These are phyloP conservation scores for Excoecaria agallocha DNA, from an alignment of 345 rosid genomes.

Conservation along the genomic window DNA sequence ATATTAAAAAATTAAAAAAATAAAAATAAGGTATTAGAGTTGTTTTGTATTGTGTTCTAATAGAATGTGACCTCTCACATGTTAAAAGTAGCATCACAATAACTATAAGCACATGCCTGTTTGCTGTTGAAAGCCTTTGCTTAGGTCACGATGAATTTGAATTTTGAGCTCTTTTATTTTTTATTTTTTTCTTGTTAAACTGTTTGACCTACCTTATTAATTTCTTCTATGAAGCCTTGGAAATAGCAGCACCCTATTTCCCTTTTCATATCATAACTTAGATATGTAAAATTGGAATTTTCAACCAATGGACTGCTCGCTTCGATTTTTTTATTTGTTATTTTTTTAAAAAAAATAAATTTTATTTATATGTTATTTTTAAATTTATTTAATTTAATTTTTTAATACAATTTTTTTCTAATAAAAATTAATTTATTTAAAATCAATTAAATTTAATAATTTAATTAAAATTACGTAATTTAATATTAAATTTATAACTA, in stretches of 20 bases:
- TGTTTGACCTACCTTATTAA: not conserved
- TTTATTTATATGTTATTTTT: too few relatives aligned
- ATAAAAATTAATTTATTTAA: too few relatives aligned
- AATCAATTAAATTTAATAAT: too few relatives aligned
- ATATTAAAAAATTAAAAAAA: too few relatives aligned
- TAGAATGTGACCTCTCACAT: conserved; percentile 23
- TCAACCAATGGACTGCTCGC: not conserved
- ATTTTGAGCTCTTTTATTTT: not conserved
- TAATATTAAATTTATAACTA: too few relatives aligned
- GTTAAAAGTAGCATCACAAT: conserved; percentile 18
- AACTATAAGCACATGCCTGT: conserved; percentile 22
- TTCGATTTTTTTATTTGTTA: too few relatives aligned
- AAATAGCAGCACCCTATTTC: not conserved
- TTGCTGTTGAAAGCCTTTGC: conserved; percentile 7
- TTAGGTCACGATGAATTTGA: conserved; percentile 3
- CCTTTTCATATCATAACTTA: not conserved
- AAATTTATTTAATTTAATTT: too few relatives aligned
- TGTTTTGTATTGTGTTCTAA: not conserved
- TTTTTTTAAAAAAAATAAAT: too few relatives aligned
- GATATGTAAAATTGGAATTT: not conserved
- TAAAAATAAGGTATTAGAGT: too few relatives aligned
- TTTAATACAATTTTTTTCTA: too few relatives aligned
- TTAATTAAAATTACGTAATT: too few relatives aligned
- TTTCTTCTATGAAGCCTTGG: conserved; percentile 3
- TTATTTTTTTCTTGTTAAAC: not conserved